Conservation (phyloP, 2,329 filamentous ascomycete species). For the Penicillium sp. region DNA sequence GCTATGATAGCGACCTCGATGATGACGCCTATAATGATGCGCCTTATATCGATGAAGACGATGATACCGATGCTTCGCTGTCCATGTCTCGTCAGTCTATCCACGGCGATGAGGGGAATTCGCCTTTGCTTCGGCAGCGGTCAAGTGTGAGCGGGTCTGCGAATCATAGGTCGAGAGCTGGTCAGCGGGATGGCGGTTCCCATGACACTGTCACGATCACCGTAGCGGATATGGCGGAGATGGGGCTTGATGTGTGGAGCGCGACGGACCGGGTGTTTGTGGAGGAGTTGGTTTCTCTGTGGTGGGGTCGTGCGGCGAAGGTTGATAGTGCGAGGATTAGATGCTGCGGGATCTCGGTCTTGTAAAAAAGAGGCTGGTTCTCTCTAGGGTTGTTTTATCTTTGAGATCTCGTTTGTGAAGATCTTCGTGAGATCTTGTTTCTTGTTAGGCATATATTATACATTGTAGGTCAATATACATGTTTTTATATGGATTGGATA, state of each 20-base stretch:
- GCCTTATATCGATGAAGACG: conserved; percentile 23
- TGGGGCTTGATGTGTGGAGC: conserved; percentile 51
- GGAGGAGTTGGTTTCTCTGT: conserved; percentile 43
- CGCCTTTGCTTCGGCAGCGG: conserved; percentile 24
- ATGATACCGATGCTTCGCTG: conserved; percentile 21
- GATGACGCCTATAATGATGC: conserved; percentile 13
- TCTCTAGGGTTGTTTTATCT: background rate
- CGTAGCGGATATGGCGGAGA: conserved; percentile 45
- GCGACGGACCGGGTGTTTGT: conserved; percentile 45
- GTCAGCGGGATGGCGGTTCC: conserved; percentile 1
- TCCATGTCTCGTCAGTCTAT: conserved; percentile 24
- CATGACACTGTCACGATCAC: conserved; percentile 36
- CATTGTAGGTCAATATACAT: background rate
- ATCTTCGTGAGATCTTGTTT: background rate
- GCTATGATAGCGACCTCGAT: conserved; percentile 32
- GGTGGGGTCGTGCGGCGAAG: conserved; percentile 44
- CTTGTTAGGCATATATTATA: background rate
- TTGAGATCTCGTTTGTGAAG: background rate
- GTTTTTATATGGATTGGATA: background rate
- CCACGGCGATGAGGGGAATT: conserved; percentile 25
- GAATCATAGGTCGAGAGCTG: background rate
- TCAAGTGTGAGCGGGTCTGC: conserved; percentile 7
- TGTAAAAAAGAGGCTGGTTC: conserved; percentile 24
- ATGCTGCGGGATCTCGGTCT: conserved; percentile 48
- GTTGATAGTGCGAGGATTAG: conserved; percentile 44